A percentile compares a stretch with the other conserved stretches of the same genome.
These are phyloP conservation scores for Ustilago lituana DNA, from an alignment of 1,284 basidiomycete genomes.

Conservation along the genomic window DNA sequence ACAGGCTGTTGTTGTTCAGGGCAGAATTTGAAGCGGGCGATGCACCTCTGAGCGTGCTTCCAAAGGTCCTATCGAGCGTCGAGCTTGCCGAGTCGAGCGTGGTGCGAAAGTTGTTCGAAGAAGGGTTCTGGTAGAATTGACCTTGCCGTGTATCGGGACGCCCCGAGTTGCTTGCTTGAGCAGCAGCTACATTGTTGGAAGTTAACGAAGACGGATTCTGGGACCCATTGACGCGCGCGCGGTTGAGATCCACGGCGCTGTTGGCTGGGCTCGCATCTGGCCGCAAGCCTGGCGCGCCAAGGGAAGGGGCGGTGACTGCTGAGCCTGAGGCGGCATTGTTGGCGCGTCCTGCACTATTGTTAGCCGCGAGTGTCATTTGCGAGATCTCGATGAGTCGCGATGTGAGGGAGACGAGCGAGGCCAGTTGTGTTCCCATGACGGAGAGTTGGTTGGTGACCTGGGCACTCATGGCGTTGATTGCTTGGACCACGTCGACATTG, in stretches of 20 bases:
- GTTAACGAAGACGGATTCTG: slow-evolving; percentile 20
- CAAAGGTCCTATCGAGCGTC: slow-evolving; percentile 42
- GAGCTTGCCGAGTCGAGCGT: slow-evolving; percentile 19
- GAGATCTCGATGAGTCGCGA: slow-evolving; percentile 47
- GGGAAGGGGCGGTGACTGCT: neutral
- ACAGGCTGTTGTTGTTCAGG: slow-evolving; percentile 27
- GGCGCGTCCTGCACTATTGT: slow-evolving; percentile 12
- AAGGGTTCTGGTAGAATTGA: slow-evolving; percentile 22
- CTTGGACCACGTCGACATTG: slow-evolving; percentile 41
- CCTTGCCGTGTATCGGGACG: slow-evolving; percentile 32
- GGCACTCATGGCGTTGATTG: slow-evolving; percentile 41
- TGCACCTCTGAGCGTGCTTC: slow-evolving; percentile 29
- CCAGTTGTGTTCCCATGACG: slow-evolving; percentile 41
- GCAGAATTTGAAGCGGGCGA: slow-evolving; percentile 23
- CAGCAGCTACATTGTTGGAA: slow-evolving; percentile 8
- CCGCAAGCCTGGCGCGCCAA: slow-evolving; percentile 6
- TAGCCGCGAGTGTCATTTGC: slow-evolving; percentile 24
- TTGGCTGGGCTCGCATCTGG: slow-evolving; percentile 30
- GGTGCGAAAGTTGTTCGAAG: slow-evolving; percentile 26
- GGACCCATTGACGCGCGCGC: slow-evolving; percentile 28
- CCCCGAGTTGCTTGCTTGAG: slow-evolving; percentile 5
- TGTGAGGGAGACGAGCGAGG: slow-evolving; percentile 42
- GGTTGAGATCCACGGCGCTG: slow-evolving; percentile 25
- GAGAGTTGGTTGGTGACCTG: slow-evolving; percentile 45
- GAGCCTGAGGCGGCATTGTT: slow-evolving; percentile 4